A percentile compares a stretch with the other conserved stretches of the same genome.
These are phyloP conservation scores for Penicillium sp. DNA, from an alignment of 2,329 filamentous ascomycete genomes.

Conservation along the genomic window DNA sequence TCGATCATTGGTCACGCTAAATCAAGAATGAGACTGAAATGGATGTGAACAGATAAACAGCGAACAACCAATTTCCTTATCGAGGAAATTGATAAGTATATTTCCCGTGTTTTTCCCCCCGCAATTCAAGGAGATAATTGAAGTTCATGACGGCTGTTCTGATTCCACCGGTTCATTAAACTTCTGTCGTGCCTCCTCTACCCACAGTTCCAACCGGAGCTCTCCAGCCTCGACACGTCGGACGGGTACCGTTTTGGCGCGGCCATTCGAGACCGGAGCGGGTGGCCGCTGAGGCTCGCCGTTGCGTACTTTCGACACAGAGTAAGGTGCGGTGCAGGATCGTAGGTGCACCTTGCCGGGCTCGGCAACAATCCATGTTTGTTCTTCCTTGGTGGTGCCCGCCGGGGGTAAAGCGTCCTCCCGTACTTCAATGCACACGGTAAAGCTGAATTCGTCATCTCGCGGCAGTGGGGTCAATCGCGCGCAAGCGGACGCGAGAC, in stretches of 20 bases:
- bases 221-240: conserved; percentile 63
- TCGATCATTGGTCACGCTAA: conserved; percentile 44
- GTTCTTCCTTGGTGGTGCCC: conserved; percentile 49
- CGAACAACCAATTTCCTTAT: conserved; percentile 14
- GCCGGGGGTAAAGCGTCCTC: conserved; percentile 48
- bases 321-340: conserved; percentile 41
- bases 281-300: conserved; percentile 36
- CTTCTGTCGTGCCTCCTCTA: conserved; percentile 63
- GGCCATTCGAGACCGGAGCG: conserved; percentile 43
- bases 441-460: conserved; percentile 50
- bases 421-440: conserved; percentile 49
- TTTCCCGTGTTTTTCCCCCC: conserved; percentile 3
- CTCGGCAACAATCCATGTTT: conserved; percentile 61
- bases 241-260: conserved; percentile 59
- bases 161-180: conserved; percentile 43
- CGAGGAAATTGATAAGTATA: conserved; percentile 13
- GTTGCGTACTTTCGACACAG: conserved; percentile 38
- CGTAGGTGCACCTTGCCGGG: conserved; percentile 43
- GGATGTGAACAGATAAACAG: conserved; percentile 17
- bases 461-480: conserved; percentile 44
- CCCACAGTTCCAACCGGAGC: conserved; percentile 66
- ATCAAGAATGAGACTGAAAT: conserved; percentile 35
- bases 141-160: conserved; percentile 35
- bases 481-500: conserved; percentile 45
- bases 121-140: conserved; percentile 2